phyloP scores from a whole-genome alignment of 148 eudicot genomes.

The Rhododendron ovatum region DNA sequence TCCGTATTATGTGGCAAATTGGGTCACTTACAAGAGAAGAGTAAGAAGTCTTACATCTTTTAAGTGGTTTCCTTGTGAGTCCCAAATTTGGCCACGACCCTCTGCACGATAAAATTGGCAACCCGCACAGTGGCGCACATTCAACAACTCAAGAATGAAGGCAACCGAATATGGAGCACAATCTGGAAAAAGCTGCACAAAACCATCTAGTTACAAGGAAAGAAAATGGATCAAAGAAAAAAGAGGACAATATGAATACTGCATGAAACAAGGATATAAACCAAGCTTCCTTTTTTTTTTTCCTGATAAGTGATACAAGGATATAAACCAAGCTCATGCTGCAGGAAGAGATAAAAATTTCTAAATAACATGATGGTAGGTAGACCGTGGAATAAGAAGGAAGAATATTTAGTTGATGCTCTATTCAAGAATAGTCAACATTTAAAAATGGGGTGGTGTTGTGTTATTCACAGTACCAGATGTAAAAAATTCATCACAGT shows the following conservation, averaged over 20 bases:
- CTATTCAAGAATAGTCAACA: background rate
- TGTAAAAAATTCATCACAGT: background rate
- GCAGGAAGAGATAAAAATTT: background rate
- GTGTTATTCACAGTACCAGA: background rate
- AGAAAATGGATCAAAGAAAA: background rate
- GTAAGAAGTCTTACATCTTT: conserved; percentile 49
- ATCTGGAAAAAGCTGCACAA: conserved; percentile 78
- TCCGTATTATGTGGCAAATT: background rate
- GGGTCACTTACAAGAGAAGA: no score
- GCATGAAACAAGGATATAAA: conserved; percentile 3
- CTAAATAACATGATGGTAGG: background rate
- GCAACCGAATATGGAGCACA: conserved; percentile 85
- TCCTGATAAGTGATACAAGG: background rate
- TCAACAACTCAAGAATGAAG: conserved; percentile 72
- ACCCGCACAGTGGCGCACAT: conserved; percentile 81
- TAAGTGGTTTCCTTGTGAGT: conserved; percentile 69
- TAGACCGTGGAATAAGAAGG: background rate
- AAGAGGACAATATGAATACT: background rate
- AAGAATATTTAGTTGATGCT: background rate
- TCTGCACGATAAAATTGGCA: conserved; percentile 92
- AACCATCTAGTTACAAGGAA: conserved; percentile 23
- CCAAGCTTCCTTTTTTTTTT: background rate
- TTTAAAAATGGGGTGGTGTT: background rate
- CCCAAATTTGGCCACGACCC: conserved; percentile 76
- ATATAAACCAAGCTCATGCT: background rate